A percentile compares a stretch with the other conserved stretches of the same genome.
These are phyloP conservation scores for Carex littledalei DNA, from an alignment of 176 grass and related monocot species.

Conservation along the genomic window DNA sequence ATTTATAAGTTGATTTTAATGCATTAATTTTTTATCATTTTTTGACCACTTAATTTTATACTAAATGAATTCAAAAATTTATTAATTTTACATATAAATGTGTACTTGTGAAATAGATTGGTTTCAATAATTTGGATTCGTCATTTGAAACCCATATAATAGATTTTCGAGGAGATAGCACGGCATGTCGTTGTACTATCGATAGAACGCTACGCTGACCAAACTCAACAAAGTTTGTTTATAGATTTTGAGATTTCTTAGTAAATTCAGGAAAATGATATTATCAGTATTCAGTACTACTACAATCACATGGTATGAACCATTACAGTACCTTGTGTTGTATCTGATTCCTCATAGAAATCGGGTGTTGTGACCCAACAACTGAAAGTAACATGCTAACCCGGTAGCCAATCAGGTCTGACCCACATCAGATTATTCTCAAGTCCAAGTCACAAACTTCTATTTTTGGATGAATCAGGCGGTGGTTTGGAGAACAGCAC, in stretches of 20 bases:
- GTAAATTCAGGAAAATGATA: background rate
- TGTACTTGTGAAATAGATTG: too few species aligned
- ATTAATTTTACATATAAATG: too few species aligned
- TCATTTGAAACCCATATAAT: too few species aligned
- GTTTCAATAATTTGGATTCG: too few species aligned
- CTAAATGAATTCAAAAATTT: too few species aligned
- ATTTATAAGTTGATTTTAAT: too few species aligned
- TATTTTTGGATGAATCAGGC: conserved; percentile 34
- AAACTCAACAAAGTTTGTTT: background rate
- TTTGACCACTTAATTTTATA: too few species aligned
- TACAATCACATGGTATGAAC: background rate
- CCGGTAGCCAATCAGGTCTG: background rate
- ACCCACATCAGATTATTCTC: background rate
- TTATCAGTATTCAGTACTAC: background rate
- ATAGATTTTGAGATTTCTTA: background rate
- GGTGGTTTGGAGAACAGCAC: conserved; percentile 68
- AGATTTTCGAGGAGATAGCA: too few species aligned
- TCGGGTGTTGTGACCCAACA: background rate
- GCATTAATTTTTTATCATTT: too few species aligned
- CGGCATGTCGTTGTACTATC: too few species aligned
- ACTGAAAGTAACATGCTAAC: background rate
- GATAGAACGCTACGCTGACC: too few species aligned
- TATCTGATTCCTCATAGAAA: background rate
- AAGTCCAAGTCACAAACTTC: background rate
- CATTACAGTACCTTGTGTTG: background rate